Evolutionary conservation across 331 rosid genomes (phyloP).

Genomic region (Acacia pycnantha): DNA sequence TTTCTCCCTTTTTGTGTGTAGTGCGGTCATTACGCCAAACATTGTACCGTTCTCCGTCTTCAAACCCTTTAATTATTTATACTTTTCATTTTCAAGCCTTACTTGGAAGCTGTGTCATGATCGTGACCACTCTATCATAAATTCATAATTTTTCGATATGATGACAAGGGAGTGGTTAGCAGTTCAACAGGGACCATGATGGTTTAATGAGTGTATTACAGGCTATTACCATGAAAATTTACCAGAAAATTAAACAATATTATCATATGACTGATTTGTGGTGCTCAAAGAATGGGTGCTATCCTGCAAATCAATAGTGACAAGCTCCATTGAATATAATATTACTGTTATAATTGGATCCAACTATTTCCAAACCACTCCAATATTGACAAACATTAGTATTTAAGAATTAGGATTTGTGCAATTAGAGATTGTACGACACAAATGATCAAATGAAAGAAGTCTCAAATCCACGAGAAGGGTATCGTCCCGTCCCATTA

Average conservation of each 20-base stretch:
- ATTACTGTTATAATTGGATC: neutral
- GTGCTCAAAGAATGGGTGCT: neutral
- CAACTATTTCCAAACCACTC: neutral
- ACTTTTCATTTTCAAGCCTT: conserved; percentile 10
- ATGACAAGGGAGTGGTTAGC: neutral
- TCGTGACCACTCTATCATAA: neutral
- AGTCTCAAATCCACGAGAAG: conserved; percentile 25
- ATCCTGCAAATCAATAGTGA: neutral
- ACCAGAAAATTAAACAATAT: neutral
- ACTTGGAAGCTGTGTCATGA: neutral
- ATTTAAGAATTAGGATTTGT: neutral
- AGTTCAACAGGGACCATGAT: neutral
- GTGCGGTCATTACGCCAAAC: conserved; percentile 23
- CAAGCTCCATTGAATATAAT: neutral
- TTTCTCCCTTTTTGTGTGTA: neutral
- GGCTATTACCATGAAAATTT: neutral
- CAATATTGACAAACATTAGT: neutral
- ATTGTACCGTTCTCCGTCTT: conserved; percentile 1
- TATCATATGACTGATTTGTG: neutral
- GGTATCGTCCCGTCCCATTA: conserved; percentile 6
- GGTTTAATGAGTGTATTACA: neutral
- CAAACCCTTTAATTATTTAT: neutral
- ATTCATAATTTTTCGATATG: neutral
- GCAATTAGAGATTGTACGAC: neutral
- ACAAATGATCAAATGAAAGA: neutral